Base-by-base conservation (phyloP, 768 basidiomycete genomes). In the Nidularia sp. region DNA sequence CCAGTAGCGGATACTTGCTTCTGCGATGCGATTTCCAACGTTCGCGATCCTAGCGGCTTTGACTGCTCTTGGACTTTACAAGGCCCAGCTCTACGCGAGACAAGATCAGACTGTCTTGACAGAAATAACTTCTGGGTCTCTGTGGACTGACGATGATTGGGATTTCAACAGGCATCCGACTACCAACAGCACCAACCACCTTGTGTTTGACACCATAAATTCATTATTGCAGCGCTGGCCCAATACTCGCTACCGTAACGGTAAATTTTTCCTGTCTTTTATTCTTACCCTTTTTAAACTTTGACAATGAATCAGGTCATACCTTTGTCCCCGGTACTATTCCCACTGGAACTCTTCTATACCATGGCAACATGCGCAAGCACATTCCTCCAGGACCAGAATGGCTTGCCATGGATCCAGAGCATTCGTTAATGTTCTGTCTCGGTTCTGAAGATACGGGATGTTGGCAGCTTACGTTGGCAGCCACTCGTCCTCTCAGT, bases 161-260 rank as follows among this genome's bases (percentile, higher is more conserved):
- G n/a, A n/a, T n/a, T n/a, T 39, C 36, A 39, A 39, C 36, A 39
- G 36, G 36, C 7, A 39, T n/a, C 36, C 8, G 36, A 39, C 7
- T 39, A 39, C 36, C 36, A 39, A n/a, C 7, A n/a, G 36, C 36
- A 39, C 36, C 8, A 8, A 39, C 8, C 60, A 70, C 48, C 57
- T 72, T 34, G 56, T 73, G 6, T 74, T 74, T 46, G 66, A 69
- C 35, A 63, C 66, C 2, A 58, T 72, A 6, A 56, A 58, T 41
- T 62, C 66, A 2, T 53, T 71, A 4, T 60, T 75, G 9, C 73
- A 75, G 45, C 62, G 66, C 29, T 74, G 70, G 70, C 63, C 71
- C 2, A 73, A 73, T 50, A 70, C 66, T 1, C 61, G 66, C 9
- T 66, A 65, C 43, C 65, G 66, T 12, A 70, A 70, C 55, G 70